Evolutionary conservation across 1,284 basidiomycete genomes (phyloP).

Genomic region (Laetiporus sulphureus): DNA sequence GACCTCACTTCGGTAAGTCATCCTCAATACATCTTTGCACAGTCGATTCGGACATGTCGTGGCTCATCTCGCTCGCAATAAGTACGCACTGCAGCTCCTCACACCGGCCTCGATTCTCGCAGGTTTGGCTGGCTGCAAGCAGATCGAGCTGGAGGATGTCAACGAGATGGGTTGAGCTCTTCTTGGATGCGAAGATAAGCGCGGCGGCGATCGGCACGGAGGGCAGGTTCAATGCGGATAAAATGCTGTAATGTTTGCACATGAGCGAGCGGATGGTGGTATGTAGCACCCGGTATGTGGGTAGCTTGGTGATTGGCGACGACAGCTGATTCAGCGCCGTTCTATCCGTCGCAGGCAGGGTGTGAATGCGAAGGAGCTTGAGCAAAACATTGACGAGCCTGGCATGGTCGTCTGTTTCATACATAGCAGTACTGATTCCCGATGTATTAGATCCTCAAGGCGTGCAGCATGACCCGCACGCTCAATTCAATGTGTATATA

Average conservation of each 20-base stretch:
- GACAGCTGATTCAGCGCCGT: neutral
- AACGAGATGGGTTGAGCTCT: slow-evolving; percentile 89
- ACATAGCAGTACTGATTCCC: slow-evolving; percentile 1
- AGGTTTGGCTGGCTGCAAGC: slow-evolving; percentile 65
- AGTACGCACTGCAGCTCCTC: slow-evolving; percentile 89
- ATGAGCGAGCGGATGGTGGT: neutral
- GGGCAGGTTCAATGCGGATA: neutral
- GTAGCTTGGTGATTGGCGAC: neutral
- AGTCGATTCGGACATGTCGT: neutral
- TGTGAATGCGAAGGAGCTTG: neutral
- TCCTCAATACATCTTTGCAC: neutral
- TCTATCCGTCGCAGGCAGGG: neutral
- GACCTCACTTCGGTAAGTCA: slow-evolving; percentile 72
- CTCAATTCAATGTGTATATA: slow-evolving; percentile 1
- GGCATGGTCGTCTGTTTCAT: slow-evolving; percentile 1
- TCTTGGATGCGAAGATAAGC: slow-evolving; percentile 88
- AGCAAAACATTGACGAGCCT: neutral
- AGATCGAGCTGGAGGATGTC: slow-evolving; percentile 85
- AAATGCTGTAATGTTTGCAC: neutral
- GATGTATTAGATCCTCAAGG: slow-evolving; percentile 8
- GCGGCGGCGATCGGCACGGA: slow-evolving; percentile 43
- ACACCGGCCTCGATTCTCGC: slow-evolving; percentile 91
- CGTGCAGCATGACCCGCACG: slow-evolving; percentile 2
- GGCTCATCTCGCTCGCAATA: slow-evolving; percentile 21
- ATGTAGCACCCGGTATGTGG: neutral